Evolutionary conservation across 2,329 filamentous ascomycete species (phyloP), one percentile per base, ranked within the genome.

Genomic region (Epichloe sylvatica): DNA sequence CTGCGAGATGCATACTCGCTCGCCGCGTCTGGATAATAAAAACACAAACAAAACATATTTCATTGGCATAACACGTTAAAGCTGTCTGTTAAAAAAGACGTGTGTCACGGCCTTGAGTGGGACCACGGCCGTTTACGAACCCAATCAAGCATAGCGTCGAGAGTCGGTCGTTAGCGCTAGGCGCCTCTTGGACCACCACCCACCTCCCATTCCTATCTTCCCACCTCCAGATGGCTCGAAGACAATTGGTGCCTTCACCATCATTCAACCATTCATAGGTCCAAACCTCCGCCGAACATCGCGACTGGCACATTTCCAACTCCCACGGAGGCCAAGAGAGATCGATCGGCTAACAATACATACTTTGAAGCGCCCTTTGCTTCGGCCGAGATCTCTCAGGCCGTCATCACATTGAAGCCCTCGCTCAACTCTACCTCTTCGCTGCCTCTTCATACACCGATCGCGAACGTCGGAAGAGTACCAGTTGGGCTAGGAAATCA

Each of bases 121-220:
- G 46, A 44, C 52, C 40, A 47, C 34, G 51, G 45, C 49, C 51
- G 49, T 46, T 50, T 50, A 53, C 49, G 33, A 46, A 46, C 54
- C 51, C 35, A 51, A 53, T 50, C 48, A 40, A 46, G 54, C 49
- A 34, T 48, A 52, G 53, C 47, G 40, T 44, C 19, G 17, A 41
- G 38, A 39, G n/a, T 50, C 12, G 9, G 34, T 35, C 33, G 34
- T 50, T 50, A 44, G 49, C 39, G 40, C 49, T 35, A 46, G 45
- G 21, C 45, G 21, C 36, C 38, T 47, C 30, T 42, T 15, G 46
- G 38, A 46, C 49, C 49, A 46, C 49, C 49, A 47, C 49, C 44
- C 45, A n/a, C 39, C 39, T 50, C 45, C 49, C 49, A 36, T 19
- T 19, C 17, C 17, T 19, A 2, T 33, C 30, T 30, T 46, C 40